A percentile compares a stretch with the other conserved stretches of the same genome.
Conservation (phyloP, 2,329 filamentous ascomycete species). For the Fusarium sublunatum region DNA sequence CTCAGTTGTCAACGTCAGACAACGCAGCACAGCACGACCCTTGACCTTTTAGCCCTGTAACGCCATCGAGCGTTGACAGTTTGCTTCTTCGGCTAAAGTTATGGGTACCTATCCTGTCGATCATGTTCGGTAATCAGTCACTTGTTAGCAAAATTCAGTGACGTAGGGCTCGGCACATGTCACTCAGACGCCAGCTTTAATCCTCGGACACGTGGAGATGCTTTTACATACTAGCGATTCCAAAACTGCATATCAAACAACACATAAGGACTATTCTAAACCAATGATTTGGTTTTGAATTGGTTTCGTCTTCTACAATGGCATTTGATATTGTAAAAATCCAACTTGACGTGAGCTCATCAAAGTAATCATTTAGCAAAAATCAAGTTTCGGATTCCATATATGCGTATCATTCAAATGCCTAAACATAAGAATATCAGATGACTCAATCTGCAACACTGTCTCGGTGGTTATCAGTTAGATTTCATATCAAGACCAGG, state of each 20-base stretch:
- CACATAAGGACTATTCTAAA: neutral
- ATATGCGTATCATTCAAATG: neutral
- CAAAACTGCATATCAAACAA: neutral
- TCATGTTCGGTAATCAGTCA: slow-evolving; percentile 9
- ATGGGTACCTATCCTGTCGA: slow-evolving; percentile 14
- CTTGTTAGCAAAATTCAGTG: slow-evolving; percentile 7
- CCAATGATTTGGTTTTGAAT: neutral
- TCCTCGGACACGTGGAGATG: neutral
- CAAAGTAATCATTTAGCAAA: neutral
- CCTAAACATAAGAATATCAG: too few species aligned
- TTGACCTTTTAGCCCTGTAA: slow-evolving; percentile 10
- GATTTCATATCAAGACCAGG: neutral
- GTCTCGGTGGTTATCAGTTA: neutral
- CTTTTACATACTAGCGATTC: neutral
- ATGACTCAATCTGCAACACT: neutral
- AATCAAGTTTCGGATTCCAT: too few species aligned
- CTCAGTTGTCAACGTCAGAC: slow-evolving; percentile 7
- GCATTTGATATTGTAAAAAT: neutral
- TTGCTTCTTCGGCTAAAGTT: slow-evolving; percentile 10
- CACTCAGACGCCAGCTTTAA: slow-evolving; percentile 4
- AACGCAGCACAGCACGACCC: neutral
- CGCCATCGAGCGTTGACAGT: slow-evolving; percentile 7
- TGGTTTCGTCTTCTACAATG: neutral
- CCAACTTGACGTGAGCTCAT: neutral
- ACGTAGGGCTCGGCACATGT: slow-evolving; percentile 23